These are phyloP conservation scores for Tuber umbilicatum DNA, from an alignment of 495 filamentous ascomycete genomes.

Conservation along the genomic window DNA sequence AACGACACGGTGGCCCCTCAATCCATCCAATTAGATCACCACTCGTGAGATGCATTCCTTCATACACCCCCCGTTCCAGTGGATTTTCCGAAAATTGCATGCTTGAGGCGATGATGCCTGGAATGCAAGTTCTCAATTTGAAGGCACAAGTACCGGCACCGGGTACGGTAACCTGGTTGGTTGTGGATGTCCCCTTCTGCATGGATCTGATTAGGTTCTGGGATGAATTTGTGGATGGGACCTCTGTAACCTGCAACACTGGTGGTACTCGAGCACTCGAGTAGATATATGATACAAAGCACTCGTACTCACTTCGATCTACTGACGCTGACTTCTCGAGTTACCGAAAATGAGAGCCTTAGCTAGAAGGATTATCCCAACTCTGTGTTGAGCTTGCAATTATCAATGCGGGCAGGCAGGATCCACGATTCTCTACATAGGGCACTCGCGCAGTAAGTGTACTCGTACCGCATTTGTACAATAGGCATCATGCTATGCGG, in stretches of 20 bases:
- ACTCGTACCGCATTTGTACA: too few species aligned
- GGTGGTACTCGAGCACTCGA: too few species aligned
- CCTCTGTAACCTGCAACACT: constrained; percentile 3
- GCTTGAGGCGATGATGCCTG: background rate
- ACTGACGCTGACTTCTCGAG: background rate
- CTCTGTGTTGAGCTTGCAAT: background rate
- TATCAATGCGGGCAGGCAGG: background rate
- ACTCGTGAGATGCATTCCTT: background rate
- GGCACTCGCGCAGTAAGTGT: background rate
- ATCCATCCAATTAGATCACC: background rate
- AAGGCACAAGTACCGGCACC: background rate
- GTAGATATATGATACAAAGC: background rate
- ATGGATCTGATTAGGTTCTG: background rate
- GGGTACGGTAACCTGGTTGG: background rate
- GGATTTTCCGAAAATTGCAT: constrained; percentile 4
- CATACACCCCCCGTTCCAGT: background rate
- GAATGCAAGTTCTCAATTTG: background rate
- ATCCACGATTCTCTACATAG: background rate
- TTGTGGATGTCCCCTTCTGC: background rate
- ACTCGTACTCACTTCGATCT: background rate
- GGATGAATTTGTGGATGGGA: background rate
- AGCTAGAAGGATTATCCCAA: background rate
- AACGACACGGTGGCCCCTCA: background rate
- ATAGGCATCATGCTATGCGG: too few species aligned
- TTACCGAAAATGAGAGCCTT: background rate